phyloP scores from a whole-genome alignment of 192 early-diverging fungal genomes.

The Coemansia erecta region DNA sequence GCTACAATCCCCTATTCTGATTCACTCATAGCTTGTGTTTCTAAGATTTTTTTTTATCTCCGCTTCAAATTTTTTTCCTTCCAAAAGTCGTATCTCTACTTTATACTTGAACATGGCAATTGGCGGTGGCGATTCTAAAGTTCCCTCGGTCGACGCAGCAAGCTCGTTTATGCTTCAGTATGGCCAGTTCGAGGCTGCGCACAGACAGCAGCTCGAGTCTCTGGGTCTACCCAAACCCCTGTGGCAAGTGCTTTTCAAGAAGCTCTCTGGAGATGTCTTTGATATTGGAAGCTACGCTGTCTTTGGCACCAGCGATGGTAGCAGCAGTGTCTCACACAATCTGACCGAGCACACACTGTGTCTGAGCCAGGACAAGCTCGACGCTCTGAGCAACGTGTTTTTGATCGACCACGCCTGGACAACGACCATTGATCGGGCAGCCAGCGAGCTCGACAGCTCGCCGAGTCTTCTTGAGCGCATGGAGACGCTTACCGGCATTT shows the following conservation, averaged over 20 bases:
- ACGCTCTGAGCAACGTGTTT: slow-evolving; percentile 57
- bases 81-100: not conserved
- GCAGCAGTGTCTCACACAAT: not conserved
- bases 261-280: slow-evolving; percentile 24
- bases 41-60: not conserved
- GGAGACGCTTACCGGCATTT: slow-evolving; percentile 61
- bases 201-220: slow-evolving; percentile 44
- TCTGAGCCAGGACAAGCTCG: slow-evolving; percentile 29
- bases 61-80: not conserved
- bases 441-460: slow-evolving; percentile 53
- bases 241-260: slow-evolving; percentile 39
- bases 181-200: slow-evolving; percentile 39
- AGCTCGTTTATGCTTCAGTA: slow-evolving; percentile 39
- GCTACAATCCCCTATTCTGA: not conserved
- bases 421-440: slow-evolving; percentile 58
- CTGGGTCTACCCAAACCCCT: slow-evolving; percentile 37
- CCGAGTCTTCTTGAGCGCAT: slow-evolving; percentile 63
- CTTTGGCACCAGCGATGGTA: slow-evolving; percentile 11
- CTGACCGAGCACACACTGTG: slow-evolving; percentile 26
- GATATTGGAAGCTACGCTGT: slow-evolving; percentile 43
- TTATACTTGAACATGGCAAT: slow-evolving; percentile 5
- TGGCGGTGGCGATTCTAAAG: slow-evolving; percentile 1
- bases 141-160: slow-evolving; percentile 24
- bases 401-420: slow-evolving; percentile 75
- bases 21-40: not conserved